Evolutionary conservation across 2,329 filamentous ascomycete genomes (phyloP), one percentile per base, ranked within the genome.

Genomic region (Aspergillus nomiae): DNA sequence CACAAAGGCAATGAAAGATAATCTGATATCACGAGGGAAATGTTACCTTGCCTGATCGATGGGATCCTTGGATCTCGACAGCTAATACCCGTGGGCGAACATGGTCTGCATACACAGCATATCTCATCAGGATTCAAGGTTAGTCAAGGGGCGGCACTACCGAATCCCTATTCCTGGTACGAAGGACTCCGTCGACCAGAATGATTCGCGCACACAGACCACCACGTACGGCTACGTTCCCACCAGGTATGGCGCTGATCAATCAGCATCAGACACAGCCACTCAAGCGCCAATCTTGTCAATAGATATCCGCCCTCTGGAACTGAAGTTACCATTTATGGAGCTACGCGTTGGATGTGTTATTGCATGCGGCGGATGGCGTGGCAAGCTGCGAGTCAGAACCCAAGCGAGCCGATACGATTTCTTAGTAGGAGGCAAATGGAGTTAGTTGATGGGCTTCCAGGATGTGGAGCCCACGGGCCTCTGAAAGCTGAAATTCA

Each of bases 301-400:
- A 45, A 55, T 38, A 50, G 55, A 54, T 43, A 26, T 56, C 63
- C 36, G 43, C 32, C 36, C n/a, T 32, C 28, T 51, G 46, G 21
- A 36, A 36, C 46, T 50, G 26, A 11, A 30, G 41, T 56, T 56
- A 45, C 58, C 48, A 50, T 32, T 51, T 58, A 45, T 50, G 59
- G 43, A 36, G 60, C 28, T 48, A 51, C 48, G 28, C 28, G 2
- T 32, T 51, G 16, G n/a, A 51, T 51, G 19, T 57, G 57, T n/a
- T 48, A 66, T 69, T 63, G 62, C 68, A 53, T 69, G 65, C 65
- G 55, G 63, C 57, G 63, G 64, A 62, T 63, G 63, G 66, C 66
- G 64, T 61, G 64, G 62, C 60, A 28, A 59, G 60, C 67, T 69
- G 65, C 68, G 63, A 69, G 65, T 65, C 67, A 70, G 56, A 63